Evolutionary conservation across 192 early-diverging fungal species (phyloP).

Genomic region (Coemansia sp.): DNA sequence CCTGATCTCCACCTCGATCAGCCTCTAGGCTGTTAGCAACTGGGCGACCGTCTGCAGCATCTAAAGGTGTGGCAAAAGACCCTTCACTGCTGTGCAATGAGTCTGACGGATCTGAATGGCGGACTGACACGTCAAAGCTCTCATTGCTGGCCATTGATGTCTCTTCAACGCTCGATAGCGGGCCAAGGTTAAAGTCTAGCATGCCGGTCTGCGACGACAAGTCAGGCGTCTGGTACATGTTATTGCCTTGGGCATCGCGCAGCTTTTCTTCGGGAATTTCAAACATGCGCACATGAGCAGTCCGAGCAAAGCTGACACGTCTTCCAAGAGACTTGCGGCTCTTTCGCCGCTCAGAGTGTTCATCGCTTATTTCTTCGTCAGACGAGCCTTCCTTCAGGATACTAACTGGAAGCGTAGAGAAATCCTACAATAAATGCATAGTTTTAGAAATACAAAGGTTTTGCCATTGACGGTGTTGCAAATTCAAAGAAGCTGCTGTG

Average conservation of each 20-base stretch:
- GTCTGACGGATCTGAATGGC: conserved; percentile 42
- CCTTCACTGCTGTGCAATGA: conserved; percentile 35
- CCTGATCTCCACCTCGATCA: neutral
- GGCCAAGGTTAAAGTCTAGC: conserved; percentile 38
- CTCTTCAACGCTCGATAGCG: conserved; percentile 38
- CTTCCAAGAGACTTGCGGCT: conserved; percentile 49
- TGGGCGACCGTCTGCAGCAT: neutral
- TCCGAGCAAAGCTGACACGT: conserved; percentile 52
- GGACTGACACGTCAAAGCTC: conserved; percentile 52
- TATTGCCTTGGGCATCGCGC: conserved; percentile 8
- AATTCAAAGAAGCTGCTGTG: neutral
- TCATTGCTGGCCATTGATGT: conserved; percentile 51
- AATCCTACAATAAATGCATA: conserved; percentile 11
- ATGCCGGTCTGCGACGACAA: conserved; percentile 50
- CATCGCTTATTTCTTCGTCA: neutral
- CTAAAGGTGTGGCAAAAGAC: conserved; percentile 17
- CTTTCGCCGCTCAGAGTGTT: conserved; percentile 23
- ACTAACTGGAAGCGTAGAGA: conserved; percentile 23
- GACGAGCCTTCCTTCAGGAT: conserved; percentile 24
- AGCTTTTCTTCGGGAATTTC: conserved; percentile 47
- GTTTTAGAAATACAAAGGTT: neutral
- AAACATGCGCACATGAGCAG: conserved; percentile 53
- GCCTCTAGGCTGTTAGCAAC: neutral
- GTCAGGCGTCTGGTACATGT: conserved; percentile 43
- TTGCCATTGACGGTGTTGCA: neutral